Evolutionary conservation across 163 green algal species (phyloP).

Genomic region (Volvox carteri): DNA sequence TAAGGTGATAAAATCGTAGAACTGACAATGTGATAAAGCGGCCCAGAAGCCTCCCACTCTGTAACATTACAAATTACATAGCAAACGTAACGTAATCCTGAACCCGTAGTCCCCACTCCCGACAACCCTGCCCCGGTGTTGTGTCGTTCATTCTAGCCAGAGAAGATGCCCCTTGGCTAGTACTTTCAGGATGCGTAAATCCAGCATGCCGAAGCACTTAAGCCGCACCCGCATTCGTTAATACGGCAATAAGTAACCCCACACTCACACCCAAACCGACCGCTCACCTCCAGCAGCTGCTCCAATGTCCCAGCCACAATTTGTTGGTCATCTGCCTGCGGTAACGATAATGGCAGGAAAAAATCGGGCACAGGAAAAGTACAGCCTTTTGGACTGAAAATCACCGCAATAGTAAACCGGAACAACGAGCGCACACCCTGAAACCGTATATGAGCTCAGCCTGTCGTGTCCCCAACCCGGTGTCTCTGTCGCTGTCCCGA

Average conservation of each 20-base stretch:
- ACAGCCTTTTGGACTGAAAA: no score
- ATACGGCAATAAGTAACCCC: not conserved
- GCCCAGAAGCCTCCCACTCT: not conserved
- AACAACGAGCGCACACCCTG: no score
- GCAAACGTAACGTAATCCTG: not conserved
- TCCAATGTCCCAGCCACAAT: constrained; percentile 90
- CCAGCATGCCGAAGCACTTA: not conserved
- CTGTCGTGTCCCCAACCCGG: no score
- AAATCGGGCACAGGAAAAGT: no score
- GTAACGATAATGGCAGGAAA: not conserved
- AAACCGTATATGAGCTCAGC: no score
- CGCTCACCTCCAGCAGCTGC: constrained; percentile 79
- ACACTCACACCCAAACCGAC: not conserved
- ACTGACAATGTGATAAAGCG: not conserved
- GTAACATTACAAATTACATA: not conserved
- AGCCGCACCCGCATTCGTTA: not conserved
- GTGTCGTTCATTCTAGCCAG: not conserved
- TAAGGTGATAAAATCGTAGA: not conserved
- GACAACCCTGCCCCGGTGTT: not conserved
- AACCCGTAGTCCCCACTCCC: not conserved
- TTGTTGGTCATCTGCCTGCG: constrained; percentile 65
- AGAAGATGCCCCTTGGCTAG: not conserved
- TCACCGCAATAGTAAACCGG: no score
- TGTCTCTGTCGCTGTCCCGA: no score
- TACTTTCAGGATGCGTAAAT: not conserved